A percentile compares a stretch with the other conserved stretches of the same genome.
phyloP scores from a whole-genome alignment of 352 stramenopile species.

The Phytophthora foliorum region DNA sequence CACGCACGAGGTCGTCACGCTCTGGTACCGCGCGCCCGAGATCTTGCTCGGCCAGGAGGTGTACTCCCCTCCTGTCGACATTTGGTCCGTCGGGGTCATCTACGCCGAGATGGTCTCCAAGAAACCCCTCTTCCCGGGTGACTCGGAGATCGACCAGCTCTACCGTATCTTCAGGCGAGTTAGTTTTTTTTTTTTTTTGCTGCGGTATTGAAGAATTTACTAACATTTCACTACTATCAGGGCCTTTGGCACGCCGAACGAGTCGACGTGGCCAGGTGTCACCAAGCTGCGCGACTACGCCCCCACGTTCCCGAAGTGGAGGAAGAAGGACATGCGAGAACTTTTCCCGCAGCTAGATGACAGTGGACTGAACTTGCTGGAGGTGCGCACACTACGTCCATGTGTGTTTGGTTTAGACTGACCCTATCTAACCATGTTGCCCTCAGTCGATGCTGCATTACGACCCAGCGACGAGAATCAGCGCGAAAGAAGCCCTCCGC shows the following conservation, averaged over 20 bases:
- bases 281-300: slow-evolving; percentile 97
- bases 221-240: slow-evolving; percentile 29
- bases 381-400: slow-evolving; percentile 37
- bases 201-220: not conserved
- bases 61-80: slow-evolving; percentile 90
- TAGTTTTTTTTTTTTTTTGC: not conserved
- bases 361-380: slow-evolving; percentile 68
- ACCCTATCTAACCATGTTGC: slow-evolving; percentile 2
- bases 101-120: slow-evolving; percentile 89
- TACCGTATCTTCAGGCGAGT: slow-evolving; percentile 88
- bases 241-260: slow-evolving; percentile 96
- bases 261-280: slow-evolving; percentile 96
- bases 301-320: slow-evolving; percentile 97
- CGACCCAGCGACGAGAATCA: slow-evolving; percentile 75
- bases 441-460: slow-evolving; percentile 80
- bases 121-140: slow-evolving; percentile 84
- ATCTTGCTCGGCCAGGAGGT: slow-evolving; percentile 96
- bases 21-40: slow-evolving; percentile 99
- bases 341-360: slow-evolving; percentile 72
- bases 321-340: slow-evolving; percentile 80
- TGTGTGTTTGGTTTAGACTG: not conserved
- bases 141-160: slow-evolving; percentile 91
- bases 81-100: slow-evolving; percentile 90
- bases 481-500: slow-evolving; percentile 82
- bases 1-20: slow-evolving; percentile 98